A percentile compares a stretch with the other conserved stretches of the same genome.
These are phyloP conservation scores for Leccinum subtestaceum DNA, from an alignment of 768 basidiomycete species.

Conservation along the genomic window DNA sequence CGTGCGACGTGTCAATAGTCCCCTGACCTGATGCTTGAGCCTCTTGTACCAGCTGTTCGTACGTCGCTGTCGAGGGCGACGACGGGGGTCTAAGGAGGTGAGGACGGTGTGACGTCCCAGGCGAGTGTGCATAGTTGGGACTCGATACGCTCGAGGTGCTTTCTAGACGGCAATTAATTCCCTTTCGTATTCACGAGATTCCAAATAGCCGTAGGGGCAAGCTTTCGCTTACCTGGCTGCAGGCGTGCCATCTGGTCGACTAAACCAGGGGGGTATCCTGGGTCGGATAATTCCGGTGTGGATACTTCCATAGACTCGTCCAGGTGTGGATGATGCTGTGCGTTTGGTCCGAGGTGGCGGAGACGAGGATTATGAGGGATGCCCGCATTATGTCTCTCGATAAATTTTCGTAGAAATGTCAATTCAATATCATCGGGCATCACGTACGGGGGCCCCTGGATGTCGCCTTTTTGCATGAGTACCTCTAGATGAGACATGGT, in stretches of 20 bases:
- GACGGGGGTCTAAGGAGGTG: constrained; percentile 44
- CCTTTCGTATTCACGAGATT: constrained; percentile 6
- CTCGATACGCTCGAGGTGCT: constrained; percentile 30
- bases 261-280: constrained; percentile 29
- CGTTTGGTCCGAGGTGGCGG: constrained; percentile 45
- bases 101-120: constrained; percentile 30
- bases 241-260: constrained; percentile 36
- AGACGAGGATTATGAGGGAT: constrained; percentile 80
- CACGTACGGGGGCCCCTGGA: constrained; percentile 75
- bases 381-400: constrained; percentile 73
- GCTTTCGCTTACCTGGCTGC: constrained; percentile 30
- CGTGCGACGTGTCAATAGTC: constrained; percentile 8
- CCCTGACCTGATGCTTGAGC: constrained; percentile 58
- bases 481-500: constrained; percentile 86
- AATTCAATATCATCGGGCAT: constrained; percentile 82
- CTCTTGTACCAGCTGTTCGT: constrained; percentile 56
- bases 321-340: constrained; percentile 30
- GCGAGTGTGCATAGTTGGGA: constrained; percentile 32
- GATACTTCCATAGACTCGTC: constrained; percentile 35
- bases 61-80: constrained; percentile 49
- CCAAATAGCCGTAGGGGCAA: neutral
- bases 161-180: constrained; percentile 16
- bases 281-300: constrained; percentile 34
- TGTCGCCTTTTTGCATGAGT: constrained; percentile 85
- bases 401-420: constrained; percentile 75